Base-by-base conservation (phyloP, 2,329 filamentous ascomycete genomes). In the Aspergillus fumigatiaffinis region DNA sequence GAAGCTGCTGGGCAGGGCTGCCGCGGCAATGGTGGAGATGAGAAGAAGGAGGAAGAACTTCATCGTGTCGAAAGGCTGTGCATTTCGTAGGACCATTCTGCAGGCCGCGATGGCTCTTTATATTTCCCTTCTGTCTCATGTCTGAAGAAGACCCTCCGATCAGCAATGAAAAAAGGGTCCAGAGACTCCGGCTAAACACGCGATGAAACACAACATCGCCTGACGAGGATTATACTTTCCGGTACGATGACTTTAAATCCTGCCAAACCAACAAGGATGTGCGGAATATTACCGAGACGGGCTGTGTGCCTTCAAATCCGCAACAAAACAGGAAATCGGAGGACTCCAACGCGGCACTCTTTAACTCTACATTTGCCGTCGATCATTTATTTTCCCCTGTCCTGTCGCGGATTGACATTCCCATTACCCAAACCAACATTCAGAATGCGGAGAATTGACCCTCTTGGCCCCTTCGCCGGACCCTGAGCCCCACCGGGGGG, bases 1-100 rank as follows among this genome's bases (percentile, higher is more conserved):
- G 42, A 58, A 58, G 41, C 52, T 55, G 4, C 12, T 49, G 4
- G 55, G 55, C 14, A 57, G 48, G 21, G 41, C 41, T 2, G 41
- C 41, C n/a, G n/a, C 41, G 3, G 41, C 41, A 21, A 44, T n/a
- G 8, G 41, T 21, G 41, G 41, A 44, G 21, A 23, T 44, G 41
- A 44, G n/a, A 20, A 44, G 41, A 6, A 44, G 21, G 41, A 44
- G 41, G 10, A 44, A 12, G 5, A 44, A 10, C n/a, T 44, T 44
- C n/a, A 35, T 35, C 3, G 9, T 21, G 41, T 9, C 2, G n/a
- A 23, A 12, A 2, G 41, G 25, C 5, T 44, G n/a, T n/a, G 41
- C 10, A 1, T 12, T 44, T 4, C 7, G 17, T 8, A 12, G 2
- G 8, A 12, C n/a, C 7, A 44, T 44, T 9, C n/a, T 21, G n/a